A percentile compares a stretch with the other conserved stretches of the same genome.
phyloP scores from a whole-genome alignment of 371 early-diverging fungal genomes.

The Mucor plumbeus region DNA sequence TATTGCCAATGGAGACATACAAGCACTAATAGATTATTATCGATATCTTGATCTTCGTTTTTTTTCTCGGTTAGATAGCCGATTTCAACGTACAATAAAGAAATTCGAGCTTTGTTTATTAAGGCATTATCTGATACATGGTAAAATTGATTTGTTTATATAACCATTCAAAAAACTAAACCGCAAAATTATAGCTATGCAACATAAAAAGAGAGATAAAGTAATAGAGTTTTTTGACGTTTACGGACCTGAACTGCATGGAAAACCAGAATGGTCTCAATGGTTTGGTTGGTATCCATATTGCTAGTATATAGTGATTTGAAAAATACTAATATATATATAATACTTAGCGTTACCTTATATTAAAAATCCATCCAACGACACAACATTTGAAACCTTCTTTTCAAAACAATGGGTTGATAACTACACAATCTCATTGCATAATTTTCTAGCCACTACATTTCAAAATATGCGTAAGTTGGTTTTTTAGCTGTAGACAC shows the following conservation, averaged over 20 bases:
- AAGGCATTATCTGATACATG: constrained; percentile 67
- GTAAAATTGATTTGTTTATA: constrained; percentile 32
- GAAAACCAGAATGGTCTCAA: constrained; percentile 66
- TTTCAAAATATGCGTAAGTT: constrained; percentile 73
- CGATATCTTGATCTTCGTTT: constrained; percentile 70
- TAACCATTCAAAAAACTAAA: neutral
- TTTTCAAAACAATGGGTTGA: constrained; percentile 74
- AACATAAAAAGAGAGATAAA: constrained; percentile 63
- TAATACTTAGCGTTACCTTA: constrained; percentile 59
- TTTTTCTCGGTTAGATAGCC: constrained; percentile 70
- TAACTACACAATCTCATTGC: constrained; percentile 65
- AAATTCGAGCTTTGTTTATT: constrained; percentile 70
- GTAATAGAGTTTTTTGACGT: constrained; percentile 68
- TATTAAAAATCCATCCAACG: constrained; percentile 65
- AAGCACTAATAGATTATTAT: constrained; percentile 64
- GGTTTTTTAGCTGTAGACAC: neutral
- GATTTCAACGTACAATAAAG: constrained; percentile 64
- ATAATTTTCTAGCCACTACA: constrained; percentile 71
- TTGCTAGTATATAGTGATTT: neutral
- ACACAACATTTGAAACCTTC: constrained; percentile 66
- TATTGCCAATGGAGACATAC: constrained; percentile 61
- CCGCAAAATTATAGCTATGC: constrained; percentile 49
- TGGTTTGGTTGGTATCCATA: constrained; percentile 64
- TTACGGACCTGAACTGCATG: constrained; percentile 65
- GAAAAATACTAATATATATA: neutral